Evolutionary conservation across 2,329 filamentous ascomycete genomes (phyloP).

Genomic region (Coleophoma cylindrospora): DNA sequence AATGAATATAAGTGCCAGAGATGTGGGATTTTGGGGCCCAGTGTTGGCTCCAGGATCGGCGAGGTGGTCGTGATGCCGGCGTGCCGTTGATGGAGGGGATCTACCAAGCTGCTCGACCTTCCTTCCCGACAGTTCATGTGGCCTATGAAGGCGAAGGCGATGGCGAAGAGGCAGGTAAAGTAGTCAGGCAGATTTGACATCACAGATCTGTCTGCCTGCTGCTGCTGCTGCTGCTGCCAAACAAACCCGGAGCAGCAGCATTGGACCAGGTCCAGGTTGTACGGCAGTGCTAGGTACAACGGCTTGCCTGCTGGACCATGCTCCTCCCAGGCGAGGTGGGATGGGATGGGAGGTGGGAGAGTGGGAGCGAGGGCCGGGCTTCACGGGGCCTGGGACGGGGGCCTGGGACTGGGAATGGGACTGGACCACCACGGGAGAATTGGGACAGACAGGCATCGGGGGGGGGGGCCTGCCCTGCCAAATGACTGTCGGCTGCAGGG

Average conservation of each 20-base stretch:
- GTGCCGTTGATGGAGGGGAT: too few species aligned
- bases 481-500: constrained; percentile 6
- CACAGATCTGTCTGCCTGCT: constrained; percentile 1
- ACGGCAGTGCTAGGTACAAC: constrained; percentile 10
- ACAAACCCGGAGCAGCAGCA: constrained; percentile 8
- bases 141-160: not conserved
- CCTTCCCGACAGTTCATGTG: too few species aligned
- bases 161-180: constrained; percentile 1
- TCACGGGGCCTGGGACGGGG: too few species aligned
- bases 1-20: constrained; percentile 2
- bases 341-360: not conserved
- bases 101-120: too few species aligned
- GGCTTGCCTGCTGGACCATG: not conserved
- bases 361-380: not conserved
- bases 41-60: too few species aligned
- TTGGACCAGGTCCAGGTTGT: constrained; percentile 6
- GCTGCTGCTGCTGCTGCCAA: constrained; percentile 6
- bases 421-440: too few species aligned
- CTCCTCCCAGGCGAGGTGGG: not conserved
- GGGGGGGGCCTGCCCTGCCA: constrained; percentile 3
- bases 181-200: constrained; percentile 11
- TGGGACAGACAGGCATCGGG: not conserved
- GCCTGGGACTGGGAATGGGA: too few species aligned
- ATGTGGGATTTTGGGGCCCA: too few species aligned
- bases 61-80: too few species aligned